Conservation (phyloP, 257 asterid genomes). For the Verbascum thapsus region DNA sequence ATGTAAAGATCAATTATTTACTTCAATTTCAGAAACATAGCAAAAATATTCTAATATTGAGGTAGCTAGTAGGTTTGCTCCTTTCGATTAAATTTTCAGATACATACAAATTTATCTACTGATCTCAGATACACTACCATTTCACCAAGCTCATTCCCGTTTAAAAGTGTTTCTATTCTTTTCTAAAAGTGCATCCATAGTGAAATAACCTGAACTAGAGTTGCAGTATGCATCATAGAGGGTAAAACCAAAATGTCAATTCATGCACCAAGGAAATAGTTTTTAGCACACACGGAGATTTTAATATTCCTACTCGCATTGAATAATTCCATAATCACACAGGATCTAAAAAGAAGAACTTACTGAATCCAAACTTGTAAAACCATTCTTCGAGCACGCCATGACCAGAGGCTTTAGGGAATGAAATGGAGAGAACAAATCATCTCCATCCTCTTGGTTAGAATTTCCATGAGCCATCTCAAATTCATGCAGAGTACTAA, state of each 20-base stretch:
- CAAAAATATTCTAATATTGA: too few relatives aligned
- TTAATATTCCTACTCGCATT: slow-evolving; percentile 11
- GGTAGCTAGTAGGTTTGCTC: too few relatives aligned
- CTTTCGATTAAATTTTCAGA: too few relatives aligned
- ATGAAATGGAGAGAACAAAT: slow-evolving; percentile 71
- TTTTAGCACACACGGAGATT: not conserved
- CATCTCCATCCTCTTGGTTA: slow-evolving; percentile 45
- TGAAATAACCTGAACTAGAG: too few relatives aligned
- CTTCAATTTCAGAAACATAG: not conserved
- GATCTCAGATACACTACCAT: too few relatives aligned
- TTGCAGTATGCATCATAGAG: too few relatives aligned
- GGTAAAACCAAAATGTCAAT: too few relatives aligned
- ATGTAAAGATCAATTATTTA: slow-evolving; percentile 3
- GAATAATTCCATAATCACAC: slow-evolving; percentile 17
- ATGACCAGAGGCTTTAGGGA: slow-evolving; percentile 69
- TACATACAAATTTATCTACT: too few relatives aligned
- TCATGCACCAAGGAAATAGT: slow-evolving; percentile 2
- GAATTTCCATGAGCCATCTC: slow-evolving; percentile 64
- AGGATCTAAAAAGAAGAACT: slow-evolving; percentile 34
- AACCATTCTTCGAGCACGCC: slow-evolving; percentile 82
- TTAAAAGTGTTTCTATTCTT: too few relatives aligned
- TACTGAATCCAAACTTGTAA: slow-evolving; percentile 72
- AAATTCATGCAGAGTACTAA: slow-evolving; percentile 75
- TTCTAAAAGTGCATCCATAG: too few relatives aligned
- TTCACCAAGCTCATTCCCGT: not conserved